These are phyloP conservation scores for Phyllosticta paracitricarpa DNA, from an alignment of 2,329 filamentous ascomycete species.

Conservation along the genomic window DNA sequence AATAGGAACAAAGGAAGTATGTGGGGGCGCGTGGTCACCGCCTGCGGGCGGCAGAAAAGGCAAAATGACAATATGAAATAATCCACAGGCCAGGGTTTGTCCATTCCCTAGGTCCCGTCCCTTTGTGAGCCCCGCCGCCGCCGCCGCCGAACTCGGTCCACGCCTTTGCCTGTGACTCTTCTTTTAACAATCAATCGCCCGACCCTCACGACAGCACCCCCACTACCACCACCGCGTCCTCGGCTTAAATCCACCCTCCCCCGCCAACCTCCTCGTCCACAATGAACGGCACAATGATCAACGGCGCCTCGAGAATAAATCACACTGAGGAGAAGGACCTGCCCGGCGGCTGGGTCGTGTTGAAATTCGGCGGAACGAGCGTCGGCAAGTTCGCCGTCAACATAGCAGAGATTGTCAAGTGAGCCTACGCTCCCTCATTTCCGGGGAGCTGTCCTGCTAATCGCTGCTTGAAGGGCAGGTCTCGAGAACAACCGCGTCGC, in stretches of 20 bases:
- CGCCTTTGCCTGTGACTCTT: slow-evolving; percentile 7
- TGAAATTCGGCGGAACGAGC: slow-evolving; percentile 93
- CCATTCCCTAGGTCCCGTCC: background rate
- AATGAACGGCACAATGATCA: slow-evolving; percentile 9
- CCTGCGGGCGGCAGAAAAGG: background rate
- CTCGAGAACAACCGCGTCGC: slow-evolving; percentile 65
- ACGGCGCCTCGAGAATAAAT: slow-evolving; percentile 19
- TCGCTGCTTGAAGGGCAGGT: slow-evolving; percentile 30
- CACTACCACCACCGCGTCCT: background rate
- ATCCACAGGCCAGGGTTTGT: background rate
- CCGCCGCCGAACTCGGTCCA: slow-evolving; percentile 1
- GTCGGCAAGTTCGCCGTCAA: slow-evolving; percentile 79
- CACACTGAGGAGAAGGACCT: slow-evolving; percentile 38
- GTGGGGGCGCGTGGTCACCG: background rate
- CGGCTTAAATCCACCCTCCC: background rate
- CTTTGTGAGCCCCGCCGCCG: background rate
- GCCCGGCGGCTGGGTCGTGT: slow-evolving; percentile 64
- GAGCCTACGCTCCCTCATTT: slow-evolving; percentile 32
- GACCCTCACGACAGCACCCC: background rate
- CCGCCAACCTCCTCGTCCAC: background rate
- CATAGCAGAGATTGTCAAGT: slow-evolving; percentile 54
- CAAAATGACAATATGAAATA: background rate
- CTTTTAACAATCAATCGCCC: background rate
- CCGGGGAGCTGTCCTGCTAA: slow-evolving; percentile 1
- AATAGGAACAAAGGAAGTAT: background rate